Evolutionary conservation across 2,329 filamentous ascomycete species (phyloP).

Genomic region (Elsinoe perseae): DNA sequence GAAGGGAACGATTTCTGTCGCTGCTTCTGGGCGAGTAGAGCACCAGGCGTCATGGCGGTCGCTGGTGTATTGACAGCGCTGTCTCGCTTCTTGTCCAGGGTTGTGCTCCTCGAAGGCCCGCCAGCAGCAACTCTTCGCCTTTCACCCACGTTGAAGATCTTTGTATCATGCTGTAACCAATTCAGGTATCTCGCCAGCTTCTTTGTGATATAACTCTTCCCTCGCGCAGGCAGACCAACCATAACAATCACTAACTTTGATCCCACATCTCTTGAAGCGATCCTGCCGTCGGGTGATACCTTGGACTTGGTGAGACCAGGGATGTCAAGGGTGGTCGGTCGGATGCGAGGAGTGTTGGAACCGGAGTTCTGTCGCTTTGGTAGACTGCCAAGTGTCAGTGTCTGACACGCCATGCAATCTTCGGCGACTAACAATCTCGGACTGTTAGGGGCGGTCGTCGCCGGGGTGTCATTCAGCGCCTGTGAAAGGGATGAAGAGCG

Average conservation of each 20-base stretch:
- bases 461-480: slow-evolving; percentile 55
- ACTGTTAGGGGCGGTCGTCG: slow-evolving; percentile 54
- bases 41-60: slow-evolving; percentile 20
- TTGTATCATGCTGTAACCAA: slow-evolving; percentile 93
- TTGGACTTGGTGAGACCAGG: slow-evolving; percentile 92
- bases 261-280: slow-evolving; percentile 86
- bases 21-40: slow-evolving; percentile 21
- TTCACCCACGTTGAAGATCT: slow-evolving; percentile 96
- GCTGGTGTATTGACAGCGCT: slow-evolving; percentile 18
- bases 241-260: slow-evolving; percentile 97
- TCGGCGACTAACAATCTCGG: slow-evolving; percentile 50
- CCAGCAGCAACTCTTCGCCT: slow-evolving; percentile 71
- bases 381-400: slow-evolving; percentile 42
- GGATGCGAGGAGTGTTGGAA: slow-evolving; percentile 67
- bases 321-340: slow-evolving; percentile 93
- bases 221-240: slow-evolving; percentile 89
- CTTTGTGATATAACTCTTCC: slow-evolving; percentile 98
- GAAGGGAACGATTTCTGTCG: slow-evolving; percentile 27
- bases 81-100: slow-evolving; percentile 27
- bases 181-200: slow-evolving; percentile 92
- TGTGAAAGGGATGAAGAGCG: slow-evolving; percentile 13
- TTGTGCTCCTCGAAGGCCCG: slow-evolving; percentile 32
- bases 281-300: slow-evolving; percentile 90
- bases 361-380: slow-evolving; percentile 67
- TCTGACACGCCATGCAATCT: slow-evolving; percentile 15